Evolutionary conservation across 352 stramenopile genomes (phyloP).

Genomic region (Pythium folliculosum): DNA sequence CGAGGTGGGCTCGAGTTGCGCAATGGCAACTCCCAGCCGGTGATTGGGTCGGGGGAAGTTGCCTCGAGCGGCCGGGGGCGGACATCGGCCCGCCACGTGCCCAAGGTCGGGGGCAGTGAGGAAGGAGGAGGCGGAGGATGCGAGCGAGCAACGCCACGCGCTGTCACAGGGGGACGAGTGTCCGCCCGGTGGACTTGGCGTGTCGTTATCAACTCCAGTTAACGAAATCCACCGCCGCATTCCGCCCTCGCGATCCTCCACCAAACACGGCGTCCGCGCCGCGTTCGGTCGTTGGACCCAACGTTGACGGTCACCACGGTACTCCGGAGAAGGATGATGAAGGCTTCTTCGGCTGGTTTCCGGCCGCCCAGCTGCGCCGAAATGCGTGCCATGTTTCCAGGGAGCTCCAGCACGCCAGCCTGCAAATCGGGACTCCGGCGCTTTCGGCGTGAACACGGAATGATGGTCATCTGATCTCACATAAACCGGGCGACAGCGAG

Average conservation of each 20-base stretch:
- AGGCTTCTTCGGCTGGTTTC: not conserved
- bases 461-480: slow-evolving; percentile 12
- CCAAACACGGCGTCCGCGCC: no score
- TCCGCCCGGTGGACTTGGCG: no score
- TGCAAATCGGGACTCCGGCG: not conserved
- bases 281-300: no score
- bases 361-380: not conserved
- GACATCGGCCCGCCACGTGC: slow-evolving; percentile 2
- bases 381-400: not conserved
- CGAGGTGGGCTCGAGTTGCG: not conserved
- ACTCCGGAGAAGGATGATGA: not conserved
- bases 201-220: no score
- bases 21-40: slow-evolving; percentile 3
- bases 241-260: no score
- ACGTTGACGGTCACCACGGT: not conserved
- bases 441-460: slow-evolving; percentile 1
- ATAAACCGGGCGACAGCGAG: not conserved
- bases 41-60: slow-evolving; percentile 30
- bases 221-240: no score
- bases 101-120: no score
- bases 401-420: not conserved
- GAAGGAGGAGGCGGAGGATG: no score
- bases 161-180: no score
- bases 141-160: no score
- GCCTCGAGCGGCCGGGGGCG: slow-evolving; percentile 13